Conservation (phyloP, 257 asterid genomes). For the Nicotiana attenuata region DNA sequence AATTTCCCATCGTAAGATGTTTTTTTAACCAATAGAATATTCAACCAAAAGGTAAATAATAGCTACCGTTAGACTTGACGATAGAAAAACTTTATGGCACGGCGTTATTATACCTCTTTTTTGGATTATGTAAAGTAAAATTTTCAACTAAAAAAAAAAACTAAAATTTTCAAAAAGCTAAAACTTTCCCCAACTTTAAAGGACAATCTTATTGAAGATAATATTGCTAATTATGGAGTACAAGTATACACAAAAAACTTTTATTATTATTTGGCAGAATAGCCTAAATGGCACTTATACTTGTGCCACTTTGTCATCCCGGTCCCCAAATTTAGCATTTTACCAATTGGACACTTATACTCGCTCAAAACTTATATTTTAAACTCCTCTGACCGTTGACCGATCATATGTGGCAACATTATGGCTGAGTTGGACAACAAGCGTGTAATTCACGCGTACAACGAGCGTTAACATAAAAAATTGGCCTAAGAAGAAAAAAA, state of each 20-base stretch:
- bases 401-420: too few species aligned
- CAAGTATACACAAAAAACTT: not conserved
- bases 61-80: not conserved
- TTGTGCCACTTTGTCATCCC: too few species aligned
- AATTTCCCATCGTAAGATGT: not conserved
- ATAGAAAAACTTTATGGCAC: not conserved
- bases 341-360: too few species aligned
- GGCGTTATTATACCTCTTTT: not conserved
- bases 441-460: too few species aligned
- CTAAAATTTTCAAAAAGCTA: not conserved
- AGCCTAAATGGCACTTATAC: too few species aligned
- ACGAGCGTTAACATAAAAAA: too few species aligned
- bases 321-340: too few species aligned
- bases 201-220: not conserved
- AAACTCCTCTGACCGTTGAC: too few species aligned
- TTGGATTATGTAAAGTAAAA: not conserved
- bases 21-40: not conserved
- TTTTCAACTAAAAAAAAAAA: not conserved
- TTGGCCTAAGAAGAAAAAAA: too few species aligned
- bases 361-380: too few species aligned
- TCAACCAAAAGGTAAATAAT: not conserved
- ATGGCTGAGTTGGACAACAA: too few species aligned
- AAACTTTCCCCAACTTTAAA: not conserved
- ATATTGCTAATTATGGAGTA: not conserved
- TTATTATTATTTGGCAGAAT: too few species aligned